phyloP scores from a whole-genome alignment of 1,284 basidiomycete species.

The Cutaneotrichosporon sp. region DNA sequence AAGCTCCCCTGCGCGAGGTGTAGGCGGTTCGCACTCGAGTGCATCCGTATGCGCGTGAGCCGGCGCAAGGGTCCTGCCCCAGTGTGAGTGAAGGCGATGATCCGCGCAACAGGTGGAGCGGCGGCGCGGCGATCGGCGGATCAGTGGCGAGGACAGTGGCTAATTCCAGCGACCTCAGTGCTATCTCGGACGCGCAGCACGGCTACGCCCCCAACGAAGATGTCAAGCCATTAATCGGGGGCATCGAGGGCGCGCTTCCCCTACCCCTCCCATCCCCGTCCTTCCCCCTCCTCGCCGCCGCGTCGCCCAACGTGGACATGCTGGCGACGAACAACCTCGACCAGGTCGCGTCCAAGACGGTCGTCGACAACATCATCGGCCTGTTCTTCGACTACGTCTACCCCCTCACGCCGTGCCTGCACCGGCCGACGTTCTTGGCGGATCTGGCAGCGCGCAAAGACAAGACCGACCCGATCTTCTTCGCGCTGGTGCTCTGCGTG shows the following conservation, averaged over 20 bases:
- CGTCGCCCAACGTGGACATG: constrained; percentile 18
- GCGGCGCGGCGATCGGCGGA: no score
- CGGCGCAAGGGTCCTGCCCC: constrained; percentile 45
- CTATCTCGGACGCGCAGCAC: constrained; percentile 39
- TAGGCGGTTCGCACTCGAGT: constrained; percentile 45
- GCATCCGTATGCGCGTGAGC: constrained; percentile 38
- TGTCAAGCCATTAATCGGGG: constrained; percentile 3
- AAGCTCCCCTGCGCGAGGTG: constrained; percentile 48
- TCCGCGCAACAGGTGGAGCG: no score
- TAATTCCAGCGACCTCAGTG: constrained; percentile 24
- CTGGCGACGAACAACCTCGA: constrained; percentile 34
- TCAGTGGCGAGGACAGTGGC: no score
- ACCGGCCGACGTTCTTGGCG: constrained; percentile 45
- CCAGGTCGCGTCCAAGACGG: constrained; percentile 32
- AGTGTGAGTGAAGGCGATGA: constrained; percentile 28
- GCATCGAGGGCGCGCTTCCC: not conserved
- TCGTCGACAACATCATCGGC: constrained; percentile 41
- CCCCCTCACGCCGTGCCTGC: constrained; percentile 44
- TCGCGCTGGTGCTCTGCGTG: constrained; percentile 36
- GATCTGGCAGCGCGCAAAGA: constrained; percentile 36
- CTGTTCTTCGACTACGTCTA: constrained; percentile 50
- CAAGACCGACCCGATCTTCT: constrained; percentile 44
- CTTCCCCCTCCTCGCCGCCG: constrained; percentile 14
- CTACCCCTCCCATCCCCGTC: constrained; percentile 8
- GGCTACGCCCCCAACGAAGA: constrained; percentile 21